Evolutionary conservation across 148 eudicot genomes (phyloP).

Genomic region (Rhododendron simsii): DNA sequence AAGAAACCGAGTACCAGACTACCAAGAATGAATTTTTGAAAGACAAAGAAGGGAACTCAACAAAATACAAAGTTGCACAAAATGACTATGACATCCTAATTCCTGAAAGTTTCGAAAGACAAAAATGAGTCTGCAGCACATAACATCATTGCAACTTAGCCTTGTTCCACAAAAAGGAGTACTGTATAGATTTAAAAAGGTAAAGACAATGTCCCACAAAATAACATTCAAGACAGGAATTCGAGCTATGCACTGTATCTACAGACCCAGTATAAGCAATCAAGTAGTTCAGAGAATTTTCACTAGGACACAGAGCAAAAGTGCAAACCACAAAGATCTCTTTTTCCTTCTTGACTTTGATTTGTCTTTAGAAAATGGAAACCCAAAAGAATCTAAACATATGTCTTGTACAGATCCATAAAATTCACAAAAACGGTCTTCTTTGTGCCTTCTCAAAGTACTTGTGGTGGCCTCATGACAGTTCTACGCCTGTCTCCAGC

Average conservation of each 20-base stretch:
- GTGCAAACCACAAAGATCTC: not conserved
- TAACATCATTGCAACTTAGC: too few species aligned
- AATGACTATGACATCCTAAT: too few species aligned
- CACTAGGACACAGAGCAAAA: not conserved
- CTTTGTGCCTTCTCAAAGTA: conserved; percentile 34
- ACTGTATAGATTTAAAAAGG: not conserved
- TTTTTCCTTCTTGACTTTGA: not conserved
- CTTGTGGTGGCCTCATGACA: too few species aligned
- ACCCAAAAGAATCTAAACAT: conserved; percentile 5
- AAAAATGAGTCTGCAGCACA: too few species aligned
- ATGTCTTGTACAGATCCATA: conserved; percentile 38
- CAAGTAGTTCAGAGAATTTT: too few species aligned
- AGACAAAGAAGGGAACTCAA: too few species aligned
- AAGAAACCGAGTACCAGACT: too few species aligned
- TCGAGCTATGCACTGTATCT: not conserved
- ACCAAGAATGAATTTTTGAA: too few species aligned
- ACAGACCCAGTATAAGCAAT: too few species aligned
- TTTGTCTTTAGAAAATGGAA: not conserved
- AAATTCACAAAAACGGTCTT: conserved; percentile 39
- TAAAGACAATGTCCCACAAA: not conserved
- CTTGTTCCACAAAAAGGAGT: not conserved
- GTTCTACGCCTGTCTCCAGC: too few species aligned
- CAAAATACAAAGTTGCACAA: too few species aligned
- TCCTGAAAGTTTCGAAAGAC: too few species aligned
- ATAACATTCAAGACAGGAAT: not conserved